These are phyloP conservation scores for Scalesia atractyloides DNA, from an alignment of 129 eudicot genomes.

Conservation along the genomic window DNA sequence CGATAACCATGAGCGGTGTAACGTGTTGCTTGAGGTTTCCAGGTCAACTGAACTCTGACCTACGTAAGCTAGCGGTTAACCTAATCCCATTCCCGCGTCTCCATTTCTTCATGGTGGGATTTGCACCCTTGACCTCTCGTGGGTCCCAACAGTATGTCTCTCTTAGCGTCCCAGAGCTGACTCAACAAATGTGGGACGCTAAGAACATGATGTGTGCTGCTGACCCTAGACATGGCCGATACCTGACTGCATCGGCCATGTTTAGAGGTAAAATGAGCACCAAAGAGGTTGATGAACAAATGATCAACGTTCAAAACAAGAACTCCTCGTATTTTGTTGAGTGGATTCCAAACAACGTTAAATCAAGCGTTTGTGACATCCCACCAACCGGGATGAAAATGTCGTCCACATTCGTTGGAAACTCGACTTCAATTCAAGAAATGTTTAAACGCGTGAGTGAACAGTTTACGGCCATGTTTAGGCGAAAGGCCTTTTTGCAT, in stretches of 20 bases:
- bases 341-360: conserved; percentile 71
- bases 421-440: conserved; percentile 65
- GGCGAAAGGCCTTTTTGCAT: conserved; percentile 69
- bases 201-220: conserved; percentile 81
- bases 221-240: conserved; percentile 70
- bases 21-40: conserved; percentile 72
- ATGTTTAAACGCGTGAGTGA: conserved; percentile 70
- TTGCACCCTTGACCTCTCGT: conserved; percentile 71
- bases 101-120: conserved; percentile 79
- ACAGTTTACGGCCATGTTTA: conserved; percentile 68
- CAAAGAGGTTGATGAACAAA: conserved; percentile 68
- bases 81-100: conserved; percentile 73
- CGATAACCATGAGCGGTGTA: conserved; percentile 77
- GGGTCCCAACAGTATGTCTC: conserved; percentile 63
- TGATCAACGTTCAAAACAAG: conserved; percentile 72
- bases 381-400: conserved; percentile 67
- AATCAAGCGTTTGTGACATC: conserved; percentile 72
- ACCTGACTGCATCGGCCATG: conserved; percentile 66
- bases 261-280: conserved; percentile 73
- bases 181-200: conserved; percentile 82
- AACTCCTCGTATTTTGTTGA: conserved; percentile 74
- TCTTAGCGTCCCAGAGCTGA: conserved; percentile 63
- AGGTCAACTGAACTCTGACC: conserved; percentile 68
- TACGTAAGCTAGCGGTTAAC: conserved; percentile 66
- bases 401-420: conserved; percentile 69